phyloP scores from a whole-genome alignment of 2,329 filamentous ascomycete species.

The Cercospora sp. region DNA sequence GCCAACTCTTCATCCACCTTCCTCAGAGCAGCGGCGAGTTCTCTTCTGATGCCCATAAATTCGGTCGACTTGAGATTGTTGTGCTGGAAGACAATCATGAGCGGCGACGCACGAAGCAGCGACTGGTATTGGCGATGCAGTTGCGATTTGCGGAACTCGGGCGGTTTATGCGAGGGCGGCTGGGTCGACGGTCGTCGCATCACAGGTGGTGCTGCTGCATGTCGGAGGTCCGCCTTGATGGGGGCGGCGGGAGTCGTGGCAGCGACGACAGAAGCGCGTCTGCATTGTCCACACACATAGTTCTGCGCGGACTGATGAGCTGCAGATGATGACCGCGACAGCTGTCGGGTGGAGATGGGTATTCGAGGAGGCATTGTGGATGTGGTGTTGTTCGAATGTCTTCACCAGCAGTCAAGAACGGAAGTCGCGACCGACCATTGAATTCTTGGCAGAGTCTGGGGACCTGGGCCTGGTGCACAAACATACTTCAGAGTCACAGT shows the following conservation, averaged over 20 bases:
- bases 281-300: constrained; percentile 42
- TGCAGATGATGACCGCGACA: constrained; percentile 22
- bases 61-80: constrained; percentile 74
- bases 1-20: constrained; percentile 62
- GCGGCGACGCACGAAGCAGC: constrained; percentile 77
- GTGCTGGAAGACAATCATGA: constrained; percentile 84
- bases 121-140: constrained; percentile 84
- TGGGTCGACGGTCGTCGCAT: constrained; percentile 64
- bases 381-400: background rate
- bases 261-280: constrained; percentile 49
- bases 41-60: constrained; percentile 71
- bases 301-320: constrained; percentile 16
- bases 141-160: constrained; percentile 88
- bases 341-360: constrained; percentile 43
- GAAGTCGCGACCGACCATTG: background rate
- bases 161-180: constrained; percentile 81
- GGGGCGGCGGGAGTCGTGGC: constrained; percentile 55
- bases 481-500: background rate
- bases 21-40: constrained; percentile 61
- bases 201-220: constrained; percentile 43
- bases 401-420: background rate
- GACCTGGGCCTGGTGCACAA: background rate
- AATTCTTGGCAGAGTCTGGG: background rate
- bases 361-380: constrained; percentile 56
- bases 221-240: constrained; percentile 49